Evolutionary conservation across 2,329 filamentous ascomycete species (phyloP).

Genomic region (Blastomyces emzantsi): DNA sequence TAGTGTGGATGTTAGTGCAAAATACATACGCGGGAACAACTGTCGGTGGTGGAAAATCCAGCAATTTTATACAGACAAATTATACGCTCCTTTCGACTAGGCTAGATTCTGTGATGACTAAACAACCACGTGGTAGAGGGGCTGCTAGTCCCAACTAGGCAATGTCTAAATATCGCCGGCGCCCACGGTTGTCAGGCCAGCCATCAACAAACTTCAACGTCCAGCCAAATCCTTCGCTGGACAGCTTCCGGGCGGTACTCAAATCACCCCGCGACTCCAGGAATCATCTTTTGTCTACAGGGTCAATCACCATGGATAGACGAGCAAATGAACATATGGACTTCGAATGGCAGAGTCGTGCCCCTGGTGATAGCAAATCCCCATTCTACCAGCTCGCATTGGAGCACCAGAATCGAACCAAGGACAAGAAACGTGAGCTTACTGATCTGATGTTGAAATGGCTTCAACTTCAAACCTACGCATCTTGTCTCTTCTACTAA

Average conservation of each 20-base stretch:
- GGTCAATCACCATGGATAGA: conserved; percentile 26
- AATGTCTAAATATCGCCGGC: conserved; percentile 2
- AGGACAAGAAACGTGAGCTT: conserved; percentile 36
- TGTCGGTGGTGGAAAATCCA: too few species aligned
- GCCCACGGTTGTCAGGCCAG: conserved; percentile 5
- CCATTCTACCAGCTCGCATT: conserved; percentile 41
- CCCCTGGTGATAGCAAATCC: conserved; percentile 38
- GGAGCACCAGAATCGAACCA: conserved; percentile 29
- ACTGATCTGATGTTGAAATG: neutral
- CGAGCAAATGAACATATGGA: conserved; percentile 42
- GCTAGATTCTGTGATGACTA: too few species aligned
- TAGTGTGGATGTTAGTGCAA: too few species aligned
- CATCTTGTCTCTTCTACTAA: conserved; percentile 2
- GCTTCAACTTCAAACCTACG: conserved; percentile 2
- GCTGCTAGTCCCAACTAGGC: neutral
- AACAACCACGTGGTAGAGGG: too few species aligned
- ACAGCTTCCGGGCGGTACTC: too few species aligned
- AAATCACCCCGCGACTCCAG: too few species aligned
- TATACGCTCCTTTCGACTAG: too few species aligned
- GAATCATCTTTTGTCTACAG: neutral
- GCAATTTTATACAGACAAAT: too few species aligned
- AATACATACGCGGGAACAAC: too few species aligned
- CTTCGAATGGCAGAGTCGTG: conserved; percentile 41
- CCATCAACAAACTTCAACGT: neutral
- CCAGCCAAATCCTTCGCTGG: neutral